Evolutionary conservation across 2,329 filamentous ascomycete genomes (phyloP), one percentile per base, ranked within the genome.

Genomic region (Magnaporthales sp.): DNA sequence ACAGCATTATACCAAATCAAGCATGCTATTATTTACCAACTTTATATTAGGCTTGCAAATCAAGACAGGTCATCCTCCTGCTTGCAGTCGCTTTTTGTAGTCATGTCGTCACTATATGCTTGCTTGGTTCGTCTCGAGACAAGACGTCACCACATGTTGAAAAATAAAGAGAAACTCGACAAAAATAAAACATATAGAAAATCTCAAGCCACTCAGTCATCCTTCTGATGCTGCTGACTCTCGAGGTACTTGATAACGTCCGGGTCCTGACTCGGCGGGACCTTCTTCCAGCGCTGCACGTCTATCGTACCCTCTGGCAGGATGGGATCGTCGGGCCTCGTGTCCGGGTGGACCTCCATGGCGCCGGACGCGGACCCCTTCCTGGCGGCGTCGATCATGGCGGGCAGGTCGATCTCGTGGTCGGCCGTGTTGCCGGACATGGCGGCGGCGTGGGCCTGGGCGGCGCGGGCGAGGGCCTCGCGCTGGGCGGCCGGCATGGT

Each of bases 201-300:
- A 56, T 22, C 9, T 5, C 2, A 10, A 26, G 4, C n/a, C n/a
- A 58, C 2, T 24, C 22, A 58, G 15, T 60, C 24, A 60, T 60
- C 56, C 26, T 60, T 15, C 56, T 60, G 56, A 27, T 60, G 56
- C 22, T 60, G 56, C 56, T 60, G 56, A 27, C 56, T 60, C 56
- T 51, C 64, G 3, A 66, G 31, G 9, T 62, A 66, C 4, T 30
- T 60, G 6, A 66, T 31, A 13, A 66, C 29, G 29, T 66, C 64
- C 4, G 70, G 71, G 46, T 81, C 77, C 67, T 81, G 79, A 54
- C 79, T 81, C 5, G 79, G 79, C 8, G 79, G 79, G 31, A 76
- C 69, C 67, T 69, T 73, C 51, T 58, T 66, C 64, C 64, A 60
- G 27, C 46, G 19, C 11, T 70, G 72, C 0, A 69, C 66, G 29